Evolutionary conservation across 106 monocot genomes (phyloP).

Genomic region (Allium sativum): DNA sequence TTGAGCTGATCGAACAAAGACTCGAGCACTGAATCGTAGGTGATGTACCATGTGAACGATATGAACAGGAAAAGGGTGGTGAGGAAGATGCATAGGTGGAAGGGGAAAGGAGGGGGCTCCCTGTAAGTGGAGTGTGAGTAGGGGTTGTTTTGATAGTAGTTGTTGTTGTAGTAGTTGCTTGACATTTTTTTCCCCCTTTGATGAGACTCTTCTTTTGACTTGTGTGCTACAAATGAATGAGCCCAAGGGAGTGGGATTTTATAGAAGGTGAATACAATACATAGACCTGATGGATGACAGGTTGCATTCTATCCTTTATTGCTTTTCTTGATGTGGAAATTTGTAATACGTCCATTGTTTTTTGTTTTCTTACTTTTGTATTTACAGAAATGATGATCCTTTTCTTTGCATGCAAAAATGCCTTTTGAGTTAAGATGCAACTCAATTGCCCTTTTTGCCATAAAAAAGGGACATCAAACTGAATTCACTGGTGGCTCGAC

Average conservation of each 20-base stretch:
- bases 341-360: background rate
- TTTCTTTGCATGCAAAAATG: too few species aligned
- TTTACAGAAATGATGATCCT: too few species aligned
- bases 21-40: slow-evolving; percentile 51
- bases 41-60: slow-evolving; percentile 46
- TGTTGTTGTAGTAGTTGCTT: slow-evolving; percentile 7
- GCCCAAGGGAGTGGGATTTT: background rate
- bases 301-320: background rate
- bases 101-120: slow-evolving; percentile 16
- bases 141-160: slow-evolving; percentile 13
- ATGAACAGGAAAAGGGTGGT: slow-evolving; percentile 32
- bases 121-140: slow-evolving; percentile 10
- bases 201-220: background rate
- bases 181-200: slow-evolving; percentile 11
- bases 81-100: slow-evolving; percentile 66
- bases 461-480: too few species aligned
- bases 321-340: background rate
- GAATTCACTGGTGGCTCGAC: too few species aligned
- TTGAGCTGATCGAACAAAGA: slow-evolving; percentile 30
- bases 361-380: background rate
- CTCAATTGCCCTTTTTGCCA: too few species aligned
- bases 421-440: too few species aligned
- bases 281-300: background rate
- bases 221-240: too few species aligned
- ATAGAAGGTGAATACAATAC: background rate